These are phyloP conservation scores for Hypoxylon sp. DNA, from an alignment of 2,329 filamentous ascomycete genomes.

Conservation along the genomic window DNA sequence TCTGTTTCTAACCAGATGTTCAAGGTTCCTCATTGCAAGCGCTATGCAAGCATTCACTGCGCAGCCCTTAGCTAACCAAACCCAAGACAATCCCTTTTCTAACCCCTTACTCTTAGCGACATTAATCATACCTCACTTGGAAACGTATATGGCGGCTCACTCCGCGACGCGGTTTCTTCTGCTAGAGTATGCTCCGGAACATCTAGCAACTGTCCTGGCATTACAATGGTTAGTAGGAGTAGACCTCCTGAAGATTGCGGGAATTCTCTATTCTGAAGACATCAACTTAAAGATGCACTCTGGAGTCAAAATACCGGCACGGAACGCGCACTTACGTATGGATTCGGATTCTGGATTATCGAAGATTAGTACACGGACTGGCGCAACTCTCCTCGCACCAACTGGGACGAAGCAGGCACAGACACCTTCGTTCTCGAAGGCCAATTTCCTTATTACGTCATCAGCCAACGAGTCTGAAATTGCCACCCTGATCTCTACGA, in stretches of 20 bases:
- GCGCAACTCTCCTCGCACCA: slow-evolving; percentile 38
- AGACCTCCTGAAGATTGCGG: slow-evolving; percentile 71
- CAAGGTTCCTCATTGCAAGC: slow-evolving; percentile 70
- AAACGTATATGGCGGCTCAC: slow-evolving; percentile 70
- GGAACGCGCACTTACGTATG: slow-evolving; percentile 44
- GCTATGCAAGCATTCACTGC: slow-evolving; percentile 72
- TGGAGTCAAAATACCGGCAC: slow-evolving; percentile 28
- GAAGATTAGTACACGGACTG: slow-evolving; percentile 27
- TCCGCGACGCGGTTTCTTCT: slow-evolving; percentile 69
- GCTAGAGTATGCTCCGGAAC: slow-evolving; percentile 71
- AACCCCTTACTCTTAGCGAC: slow-evolving; percentile 70
- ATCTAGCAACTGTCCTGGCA: slow-evolving; percentile 70
- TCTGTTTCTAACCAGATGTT: slow-evolving; percentile 14
- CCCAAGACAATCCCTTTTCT: slow-evolving; percentile 68
- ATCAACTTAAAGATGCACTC: slow-evolving; percentile 51
- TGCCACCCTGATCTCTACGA: slow-evolving; percentile 66
- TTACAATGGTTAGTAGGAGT: slow-evolving; percentile 71
- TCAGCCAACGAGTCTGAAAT: slow-evolving; percentile 69
- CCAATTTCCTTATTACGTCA: slow-evolving; percentile 71
- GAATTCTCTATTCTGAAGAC: slow-evolving; percentile 65
- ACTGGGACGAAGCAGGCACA: slow-evolving; percentile 34
- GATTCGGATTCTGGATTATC: slow-evolving; percentile 52
- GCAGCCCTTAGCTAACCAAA: slow-evolving; percentile 65
- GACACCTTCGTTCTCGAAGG: slow-evolving; percentile 62
- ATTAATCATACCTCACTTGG: slow-evolving; percentile 72